Conservation (phyloP, 2,329 filamentous ascomycete genomes). For the Paracorniculantispora psalliotae region DNA sequence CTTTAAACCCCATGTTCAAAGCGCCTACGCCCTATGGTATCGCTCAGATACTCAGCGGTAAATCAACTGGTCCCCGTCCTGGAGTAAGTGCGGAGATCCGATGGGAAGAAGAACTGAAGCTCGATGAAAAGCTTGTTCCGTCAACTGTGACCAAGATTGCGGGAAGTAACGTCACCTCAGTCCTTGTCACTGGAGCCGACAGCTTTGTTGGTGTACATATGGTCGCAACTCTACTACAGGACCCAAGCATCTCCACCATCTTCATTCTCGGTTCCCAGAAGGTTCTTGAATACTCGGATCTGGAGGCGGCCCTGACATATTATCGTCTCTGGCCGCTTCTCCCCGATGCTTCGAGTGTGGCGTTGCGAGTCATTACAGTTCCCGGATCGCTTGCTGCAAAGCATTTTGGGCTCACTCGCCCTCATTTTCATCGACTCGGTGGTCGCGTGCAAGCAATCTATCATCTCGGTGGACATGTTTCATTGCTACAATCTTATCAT, state of each 20-base stretch:
- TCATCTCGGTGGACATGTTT: slow-evolving; percentile 23
- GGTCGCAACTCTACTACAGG: not conserved
- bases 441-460: slow-evolving; percentile 21
- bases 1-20: slow-evolving; percentile 20
- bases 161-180: slow-evolving; percentile 13
- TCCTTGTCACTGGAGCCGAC: slow-evolving; percentile 20
- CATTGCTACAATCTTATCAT: slow-evolving; percentile 22
- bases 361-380: slow-evolving; percentile 15
- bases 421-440: slow-evolving; percentile 21
- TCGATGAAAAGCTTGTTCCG: slow-evolving; percentile 20
- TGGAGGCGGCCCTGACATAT: not conserved
- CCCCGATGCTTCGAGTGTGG: slow-evolving; percentile 1
- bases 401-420: slow-evolving; percentile 21
- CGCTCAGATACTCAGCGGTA: slow-evolving; percentile 30
- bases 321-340: not conserved
- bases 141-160: slow-evolving; percentile 18
- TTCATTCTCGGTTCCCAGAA: not conserved
- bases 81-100: not conserved
- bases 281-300: not conserved
- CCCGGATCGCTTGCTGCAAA: slow-evolving; percentile 19
- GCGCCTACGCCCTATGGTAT: slow-evolving; percentile 17
- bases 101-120: not conserved
- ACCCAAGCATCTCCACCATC: not conserved
- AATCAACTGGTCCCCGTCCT: not conserved
- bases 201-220: slow-evolving; percentile 19